Evolutionary conservation across 345 rosid species (phyloP), one percentile per base, ranked within the genome.

Genomic region (Pugionium dolabratum): DNA sequence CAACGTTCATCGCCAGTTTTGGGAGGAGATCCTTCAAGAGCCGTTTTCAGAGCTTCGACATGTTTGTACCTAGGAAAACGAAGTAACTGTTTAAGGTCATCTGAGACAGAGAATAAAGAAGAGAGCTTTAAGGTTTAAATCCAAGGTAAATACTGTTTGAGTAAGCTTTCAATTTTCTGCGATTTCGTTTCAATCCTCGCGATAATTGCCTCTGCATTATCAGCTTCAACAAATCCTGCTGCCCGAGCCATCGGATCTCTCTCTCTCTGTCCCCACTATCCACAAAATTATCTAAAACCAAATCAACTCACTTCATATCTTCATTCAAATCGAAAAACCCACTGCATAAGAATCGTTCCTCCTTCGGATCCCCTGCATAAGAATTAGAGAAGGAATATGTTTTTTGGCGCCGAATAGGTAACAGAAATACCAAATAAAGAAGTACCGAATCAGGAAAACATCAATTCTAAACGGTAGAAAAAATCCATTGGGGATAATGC

Each of bases 181-280:
- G 98, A 84, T 77, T 89, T 92, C 72, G 87, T 89, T 76, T 93
- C 98, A 70, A 93, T 90, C 82, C 97, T 82, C 3, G 82, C 62
- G 65, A 93, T 87, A n/a, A 88, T 85, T 44, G 90, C 97, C 70
- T 90, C 98, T 62, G 93, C 97, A 57, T 89, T 87, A 74, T 92
- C 98, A 34, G 91, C 88, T 68, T 89, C 93, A 5, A 86, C 75
- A 47, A 81, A 85, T 64, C 63, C 86, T n/a, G 88, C 58, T 25
- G 52, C 10, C 8, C 37, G 53, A 6, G 73, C 65, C 67, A 62
- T 62, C 48, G n/a, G 45, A 47, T 47, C 55, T 28, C 34, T 61
- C 53, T 29, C 9, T 9, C 37, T 56, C 45, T 26, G 7, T 31
- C 30, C 18, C 7, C 50, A 37, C 1, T n/a, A 1, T 40, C 36